Percentiles rank a stretch among this genome's conserved stretches.
phyloP scores from a whole-genome alignment of 169 alveolate species.

The Plasmodium cynomolgi region DNA sequence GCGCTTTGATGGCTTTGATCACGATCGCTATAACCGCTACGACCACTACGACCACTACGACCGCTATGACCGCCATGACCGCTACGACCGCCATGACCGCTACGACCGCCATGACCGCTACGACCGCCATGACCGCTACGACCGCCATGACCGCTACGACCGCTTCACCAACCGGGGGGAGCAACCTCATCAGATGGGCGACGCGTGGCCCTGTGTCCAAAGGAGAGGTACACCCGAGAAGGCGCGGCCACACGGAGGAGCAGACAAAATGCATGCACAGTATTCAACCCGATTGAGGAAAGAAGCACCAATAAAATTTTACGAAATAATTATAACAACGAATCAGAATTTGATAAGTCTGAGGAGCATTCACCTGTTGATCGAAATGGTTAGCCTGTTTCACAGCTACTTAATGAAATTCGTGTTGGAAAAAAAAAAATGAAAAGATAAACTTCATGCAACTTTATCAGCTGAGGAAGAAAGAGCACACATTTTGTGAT shows the following conservation, averaged over 20 bases:
- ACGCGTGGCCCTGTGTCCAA: neutral
- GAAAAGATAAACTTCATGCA: neutral
- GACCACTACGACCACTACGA: neutral
- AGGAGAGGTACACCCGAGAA: neutral
- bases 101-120: too few relatives aligned
- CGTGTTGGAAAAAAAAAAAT: neutral
- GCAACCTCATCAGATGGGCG: neutral
- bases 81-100: neutral
- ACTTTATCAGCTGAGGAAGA: neutral
- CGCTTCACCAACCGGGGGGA: neutral
- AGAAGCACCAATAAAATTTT: constrained; percentile 6
- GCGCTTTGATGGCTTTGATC: neutral
- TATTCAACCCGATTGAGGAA: neutral
- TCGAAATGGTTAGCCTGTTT: constrained; percentile 38
- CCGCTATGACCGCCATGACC: neutral
- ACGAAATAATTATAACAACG: constrained; percentile 69
- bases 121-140: neutral
- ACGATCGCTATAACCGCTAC: too few relatives aligned
- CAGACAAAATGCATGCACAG: neutral
- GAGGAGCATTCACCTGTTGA: constrained; percentile 33
- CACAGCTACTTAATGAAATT: constrained; percentile 26
- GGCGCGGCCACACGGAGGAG: neutral
- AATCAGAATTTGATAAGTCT: constrained; percentile 49
- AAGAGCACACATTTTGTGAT: neutral
- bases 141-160: neutral